Conservation (phyloP, 208 protist genomes). For the Acanthamoeba royreba region DNA sequence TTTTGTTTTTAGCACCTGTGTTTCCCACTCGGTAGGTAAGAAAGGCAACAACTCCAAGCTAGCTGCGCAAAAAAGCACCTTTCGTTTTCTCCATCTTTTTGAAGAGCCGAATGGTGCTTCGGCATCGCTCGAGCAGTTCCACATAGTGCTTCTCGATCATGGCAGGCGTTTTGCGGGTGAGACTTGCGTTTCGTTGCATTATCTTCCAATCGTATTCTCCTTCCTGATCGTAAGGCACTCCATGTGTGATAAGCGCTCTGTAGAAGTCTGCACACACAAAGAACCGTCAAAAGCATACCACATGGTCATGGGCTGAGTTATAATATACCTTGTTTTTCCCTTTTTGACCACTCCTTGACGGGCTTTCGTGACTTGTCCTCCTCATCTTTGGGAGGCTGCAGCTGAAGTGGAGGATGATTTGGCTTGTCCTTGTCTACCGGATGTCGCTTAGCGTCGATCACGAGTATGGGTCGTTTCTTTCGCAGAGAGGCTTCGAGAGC, state of each 20-base stretch:
- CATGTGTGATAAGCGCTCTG: constrained; percentile 33
- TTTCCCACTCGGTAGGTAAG: no score
- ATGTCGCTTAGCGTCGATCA: background rate
- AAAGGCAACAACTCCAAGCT: no score
- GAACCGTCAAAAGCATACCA: no score
- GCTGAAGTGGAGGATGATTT: background rate
- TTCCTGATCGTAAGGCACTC: constrained; percentile 13
- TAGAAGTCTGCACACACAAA: constrained; percentile 45
- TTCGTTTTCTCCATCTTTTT: constrained; percentile 24
- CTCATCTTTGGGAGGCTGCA: background rate
- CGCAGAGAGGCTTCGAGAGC: background rate
- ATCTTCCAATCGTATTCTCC: constrained; percentile 19
- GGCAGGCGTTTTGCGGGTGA: background rate
- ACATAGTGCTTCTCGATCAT: constrained; percentile 49
- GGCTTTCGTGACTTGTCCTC: background rate
- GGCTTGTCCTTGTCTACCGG: background rate
- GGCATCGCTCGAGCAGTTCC: constrained; percentile 4
- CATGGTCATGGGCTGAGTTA: no score
- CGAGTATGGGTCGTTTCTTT: background rate
- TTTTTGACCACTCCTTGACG: constrained; percentile 42
- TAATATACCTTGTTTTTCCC: constrained; percentile 23
- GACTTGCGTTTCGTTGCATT: constrained; percentile 26
- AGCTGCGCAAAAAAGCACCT: no score
- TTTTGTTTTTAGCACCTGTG: no score
- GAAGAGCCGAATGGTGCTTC: constrained; percentile 36